These are phyloP conservation scores for Leishmania amazonensis DNA, from an alignment of 208 protist genomes.

Conservation along the genomic window DNA sequence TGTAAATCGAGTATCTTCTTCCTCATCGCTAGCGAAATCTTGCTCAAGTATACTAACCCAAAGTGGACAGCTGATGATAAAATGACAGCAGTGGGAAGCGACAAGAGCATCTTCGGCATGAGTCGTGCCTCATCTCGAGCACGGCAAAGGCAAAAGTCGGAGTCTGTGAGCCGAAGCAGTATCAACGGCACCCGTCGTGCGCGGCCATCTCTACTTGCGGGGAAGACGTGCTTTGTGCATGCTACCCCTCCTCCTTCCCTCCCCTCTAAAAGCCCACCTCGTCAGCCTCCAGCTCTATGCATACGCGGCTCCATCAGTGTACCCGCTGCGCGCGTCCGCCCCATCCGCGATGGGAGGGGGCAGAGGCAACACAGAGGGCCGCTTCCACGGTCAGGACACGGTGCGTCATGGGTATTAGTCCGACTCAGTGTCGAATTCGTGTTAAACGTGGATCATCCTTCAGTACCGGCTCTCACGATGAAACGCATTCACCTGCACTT, in stretches of 20 bases:
- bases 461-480: neutral
- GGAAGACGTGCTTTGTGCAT: neutral
- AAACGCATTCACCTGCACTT: neutral
- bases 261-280: neutral
- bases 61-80: slow-evolving; percentile 1
- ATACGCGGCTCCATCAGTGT: neutral
- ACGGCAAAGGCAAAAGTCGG: neutral
- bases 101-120: slow-evolving; percentile 23
- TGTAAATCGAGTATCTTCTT: neutral
- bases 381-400: slow-evolving; percentile 34
- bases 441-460: slow-evolving; percentile 40
- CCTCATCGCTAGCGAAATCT: neutral
- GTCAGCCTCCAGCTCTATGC: neutral
- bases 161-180: neutral
- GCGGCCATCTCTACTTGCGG: neutral
- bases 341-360: neutral
- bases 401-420: slow-evolving; percentile 34
- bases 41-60: slow-evolving; percentile 48
- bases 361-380: slow-evolving; percentile 7
- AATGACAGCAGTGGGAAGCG: slow-evolving; percentile 33
- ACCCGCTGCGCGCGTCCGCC: neutral
- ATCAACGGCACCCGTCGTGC: neutral
- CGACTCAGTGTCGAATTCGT: slow-evolving; percentile 52
- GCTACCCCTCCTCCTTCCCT: neutral
- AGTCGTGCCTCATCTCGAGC: neutral